Conservation (phyloP, 2,329 filamentous ascomycete genomes). For the Pseudocercospora cruenta region DNA sequence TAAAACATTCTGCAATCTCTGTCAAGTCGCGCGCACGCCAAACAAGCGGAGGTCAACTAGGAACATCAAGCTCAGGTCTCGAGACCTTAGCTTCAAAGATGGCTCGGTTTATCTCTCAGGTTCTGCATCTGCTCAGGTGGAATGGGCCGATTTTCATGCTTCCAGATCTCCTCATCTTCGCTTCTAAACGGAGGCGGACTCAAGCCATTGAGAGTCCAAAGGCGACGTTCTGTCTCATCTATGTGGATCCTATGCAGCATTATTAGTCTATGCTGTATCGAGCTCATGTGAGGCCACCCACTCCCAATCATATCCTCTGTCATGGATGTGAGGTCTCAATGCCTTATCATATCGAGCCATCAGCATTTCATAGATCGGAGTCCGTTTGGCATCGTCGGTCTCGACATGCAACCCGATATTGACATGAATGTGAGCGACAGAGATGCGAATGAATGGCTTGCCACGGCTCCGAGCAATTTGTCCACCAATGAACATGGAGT, state of each 20-base stretch:
- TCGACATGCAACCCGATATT: slow-evolving; percentile 22
- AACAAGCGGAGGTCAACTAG: neutral
- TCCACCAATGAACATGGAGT: slow-evolving; percentile 41
- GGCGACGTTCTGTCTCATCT: slow-evolving; percentile 45
- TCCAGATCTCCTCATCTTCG: slow-evolving; percentile 37
- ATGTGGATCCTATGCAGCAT: slow-evolving; percentile 33
- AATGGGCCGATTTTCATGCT: slow-evolving; percentile 24
- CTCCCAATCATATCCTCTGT: slow-evolving; percentile 52
- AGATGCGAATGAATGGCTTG: slow-evolving; percentile 44
- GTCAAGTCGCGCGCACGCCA: no score
- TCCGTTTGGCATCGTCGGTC: neutral
- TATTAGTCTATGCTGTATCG: no score
- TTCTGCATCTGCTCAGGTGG: slow-evolving; percentile 19
- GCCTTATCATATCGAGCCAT: slow-evolving; percentile 36
- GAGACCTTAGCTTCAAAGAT: neutral
- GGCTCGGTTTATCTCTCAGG: slow-evolving; percentile 4
- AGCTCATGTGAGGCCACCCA: slow-evolving; percentile 24
- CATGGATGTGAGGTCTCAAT: slow-evolving; percentile 46
- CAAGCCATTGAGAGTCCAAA: slow-evolving; percentile 52
- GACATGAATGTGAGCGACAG: slow-evolving; percentile 41
- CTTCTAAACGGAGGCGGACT: slow-evolving; percentile 42
- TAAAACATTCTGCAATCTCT: no score
- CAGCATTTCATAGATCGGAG: slow-evolving; percentile 26
- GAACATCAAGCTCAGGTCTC: neutral
- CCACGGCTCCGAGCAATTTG: slow-evolving; percentile 24